Evolutionary conservation across 2,329 filamentous ascomycete species (phyloP).

Genomic region (Exophiala alcalophila): DNA sequence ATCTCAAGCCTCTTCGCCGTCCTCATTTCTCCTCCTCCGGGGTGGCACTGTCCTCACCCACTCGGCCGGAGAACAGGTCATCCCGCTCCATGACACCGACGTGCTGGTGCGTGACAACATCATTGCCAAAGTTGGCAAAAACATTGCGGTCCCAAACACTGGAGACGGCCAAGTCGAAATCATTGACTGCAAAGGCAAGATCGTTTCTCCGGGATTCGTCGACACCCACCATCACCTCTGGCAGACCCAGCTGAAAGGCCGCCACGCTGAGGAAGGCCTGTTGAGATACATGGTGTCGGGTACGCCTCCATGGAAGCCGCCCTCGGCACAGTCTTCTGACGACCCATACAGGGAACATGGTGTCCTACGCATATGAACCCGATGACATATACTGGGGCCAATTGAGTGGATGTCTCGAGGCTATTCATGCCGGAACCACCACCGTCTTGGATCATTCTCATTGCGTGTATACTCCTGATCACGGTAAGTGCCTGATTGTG

Average conservation of each 20-base stretch:
- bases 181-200: slow-evolving; percentile 39
- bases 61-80: slow-evolving; percentile 17
- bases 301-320: slow-evolving; percentile 21
- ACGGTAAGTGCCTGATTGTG: slow-evolving; percentile 37
- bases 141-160: slow-evolving; percentile 2
- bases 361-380: slow-evolving; percentile 36
- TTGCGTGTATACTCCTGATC: slow-evolving; percentile 29
- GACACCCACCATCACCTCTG: slow-evolving; percentile 43
- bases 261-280: slow-evolving; percentile 40
- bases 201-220: slow-evolving; percentile 35
- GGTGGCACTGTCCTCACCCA: slow-evolving; percentile 25
- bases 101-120: slow-evolving; percentile 18
- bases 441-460: slow-evolving; percentile 37
- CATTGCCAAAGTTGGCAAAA: slow-evolving; percentile 15
- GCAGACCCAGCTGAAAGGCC: slow-evolving; percentile 42
- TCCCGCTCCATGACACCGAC: slow-evolving; percentile 17
- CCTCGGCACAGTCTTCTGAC: not conserved
- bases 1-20: not conserved
- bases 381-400: slow-evolving; percentile 46
- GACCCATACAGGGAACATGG: slow-evolving; percentile 37
- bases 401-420: slow-evolving; percentile 22
- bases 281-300: slow-evolving; percentile 42
- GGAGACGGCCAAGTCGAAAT: slow-evolving; percentile 30
- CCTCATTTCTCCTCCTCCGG: slow-evolving; percentile 19
- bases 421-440: slow-evolving; percentile 26